These are phyloP conservation scores for Alternaria sp. DNA, from an alignment of 2,329 filamentous ascomycete genomes.

Conservation along the genomic window DNA sequence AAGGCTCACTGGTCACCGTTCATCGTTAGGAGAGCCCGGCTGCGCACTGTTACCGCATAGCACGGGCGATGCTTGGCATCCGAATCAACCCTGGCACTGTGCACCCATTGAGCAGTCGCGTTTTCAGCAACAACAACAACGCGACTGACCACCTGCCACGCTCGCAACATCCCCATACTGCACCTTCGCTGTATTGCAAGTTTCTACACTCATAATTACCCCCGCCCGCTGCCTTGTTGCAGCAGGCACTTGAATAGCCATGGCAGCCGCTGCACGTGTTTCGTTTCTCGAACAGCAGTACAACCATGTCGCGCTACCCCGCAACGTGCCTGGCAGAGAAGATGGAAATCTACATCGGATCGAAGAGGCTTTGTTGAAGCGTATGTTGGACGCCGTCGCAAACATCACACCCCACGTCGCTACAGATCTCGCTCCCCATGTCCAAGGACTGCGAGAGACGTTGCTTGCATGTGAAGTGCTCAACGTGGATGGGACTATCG, in stretches of 20 bases:
- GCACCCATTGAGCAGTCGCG: background rate
- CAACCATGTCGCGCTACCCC: conserved; percentile 53
- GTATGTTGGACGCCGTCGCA: conserved; percentile 39
- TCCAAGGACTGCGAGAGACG: conserved; percentile 29
- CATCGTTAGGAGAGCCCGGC: conserved; percentile 1
- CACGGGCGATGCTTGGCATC: conserved; percentile 6
- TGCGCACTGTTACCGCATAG: conserved; percentile 1
- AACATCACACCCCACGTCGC: conserved; percentile 24
- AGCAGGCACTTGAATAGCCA: conserved; percentile 17
- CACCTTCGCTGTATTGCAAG: background rate
- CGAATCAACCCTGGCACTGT: conserved; percentile 1
- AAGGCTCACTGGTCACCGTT: conserved; percentile 12
- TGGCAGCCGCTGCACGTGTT: conserved; percentile 23
- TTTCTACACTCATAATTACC: background rate
- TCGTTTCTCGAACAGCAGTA: conserved; percentile 40
- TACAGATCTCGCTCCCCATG: conserved; percentile 13
- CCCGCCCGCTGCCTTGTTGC: conserved; percentile 14
- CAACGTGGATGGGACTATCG: conserved; percentile 36
- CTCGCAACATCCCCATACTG: background rate
- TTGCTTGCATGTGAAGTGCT: conserved; percentile 30
- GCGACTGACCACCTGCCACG: background rate
- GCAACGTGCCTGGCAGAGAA: conserved; percentile 49
- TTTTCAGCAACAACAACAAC: background rate
- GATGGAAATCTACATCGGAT: conserved; percentile 42
- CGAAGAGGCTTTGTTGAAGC: conserved; percentile 41